Conservation (phyloP, 192 early-diverging fungal genomes). For the Coemansia erecta region DNA sequence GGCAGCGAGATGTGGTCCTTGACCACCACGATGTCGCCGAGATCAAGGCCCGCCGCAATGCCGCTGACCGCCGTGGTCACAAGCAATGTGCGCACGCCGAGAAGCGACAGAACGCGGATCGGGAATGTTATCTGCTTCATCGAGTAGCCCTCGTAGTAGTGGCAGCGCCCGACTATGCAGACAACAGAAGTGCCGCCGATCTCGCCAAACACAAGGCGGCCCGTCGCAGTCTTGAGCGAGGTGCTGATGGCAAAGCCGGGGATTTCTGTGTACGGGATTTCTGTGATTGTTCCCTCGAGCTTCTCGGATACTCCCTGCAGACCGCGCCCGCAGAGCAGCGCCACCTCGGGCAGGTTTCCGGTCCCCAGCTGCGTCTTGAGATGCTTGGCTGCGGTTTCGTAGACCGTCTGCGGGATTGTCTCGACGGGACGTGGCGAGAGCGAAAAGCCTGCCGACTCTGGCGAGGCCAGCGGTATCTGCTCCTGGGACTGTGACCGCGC, state of each 20-base stretch:
- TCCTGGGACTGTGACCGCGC: neutral
- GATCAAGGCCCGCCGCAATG: slow-evolving; percentile 68
- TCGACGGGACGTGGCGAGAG: slow-evolving; percentile 38
- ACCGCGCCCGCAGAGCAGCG: slow-evolving; percentile 81
- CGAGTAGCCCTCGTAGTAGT: slow-evolving; percentile 87
- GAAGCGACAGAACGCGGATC: slow-evolving; percentile 77
- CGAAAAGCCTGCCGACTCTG: neutral
- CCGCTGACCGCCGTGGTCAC: slow-evolving; percentile 88
- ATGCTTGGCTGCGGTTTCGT: slow-evolving; percentile 51
- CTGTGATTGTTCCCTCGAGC: slow-evolving; percentile 58
- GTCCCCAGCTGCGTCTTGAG: slow-evolving; percentile 46
- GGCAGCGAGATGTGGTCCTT: slow-evolving; percentile 78
- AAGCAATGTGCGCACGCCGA: slow-evolving; percentile 73
- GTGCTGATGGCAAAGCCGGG: slow-evolving; percentile 82
- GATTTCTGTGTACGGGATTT: slow-evolving; percentile 75
- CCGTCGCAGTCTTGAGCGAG: slow-evolving; percentile 32
- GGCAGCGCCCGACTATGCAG: slow-evolving; percentile 87
- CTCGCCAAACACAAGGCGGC: slow-evolving; percentile 75
- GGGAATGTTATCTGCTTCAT: slow-evolving; percentile 79
- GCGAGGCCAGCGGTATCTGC: neutral
- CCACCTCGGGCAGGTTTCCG: slow-evolving; percentile 58
- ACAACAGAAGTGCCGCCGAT: slow-evolving; percentile 70
- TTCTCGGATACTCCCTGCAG: slow-evolving; percentile 76
- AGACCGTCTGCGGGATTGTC: slow-evolving; percentile 51
- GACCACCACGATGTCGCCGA: slow-evolving; percentile 84